Conservation (phyloP, 2,329 filamentous ascomycete genomes). For the Calonectria naviculata region DNA sequence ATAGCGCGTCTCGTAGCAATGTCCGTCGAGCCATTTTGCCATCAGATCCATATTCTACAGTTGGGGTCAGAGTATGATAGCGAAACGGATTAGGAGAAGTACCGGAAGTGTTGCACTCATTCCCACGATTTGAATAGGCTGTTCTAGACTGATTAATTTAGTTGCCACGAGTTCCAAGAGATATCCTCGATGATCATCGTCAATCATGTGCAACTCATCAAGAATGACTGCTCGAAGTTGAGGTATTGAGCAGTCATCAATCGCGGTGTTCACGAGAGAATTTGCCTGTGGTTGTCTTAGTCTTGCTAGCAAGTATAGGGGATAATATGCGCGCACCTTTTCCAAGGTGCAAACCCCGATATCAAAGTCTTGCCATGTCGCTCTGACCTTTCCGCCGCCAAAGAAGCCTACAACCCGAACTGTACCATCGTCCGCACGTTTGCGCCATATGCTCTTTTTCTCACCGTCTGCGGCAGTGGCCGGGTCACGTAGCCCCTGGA, state of each 20-base stretch:
- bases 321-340: conserved; percentile 59
- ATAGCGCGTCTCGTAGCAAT: conserved; percentile 79
- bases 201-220: conserved; percentile 86
- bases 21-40: conserved; percentile 76
- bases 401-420: conserved; percentile 79
- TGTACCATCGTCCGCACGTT: conserved; percentile 65
- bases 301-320: not conserved
- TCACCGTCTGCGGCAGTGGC: conserved; percentile 47
- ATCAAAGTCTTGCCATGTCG: conserved; percentile 79
- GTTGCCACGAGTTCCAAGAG: conserved; percentile 79
- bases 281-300: conserved; percentile 67
- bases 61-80: conserved; percentile 8
- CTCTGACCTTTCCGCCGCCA: conserved; percentile 75
- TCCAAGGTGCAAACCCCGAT: conserved; percentile 84
- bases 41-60: conserved; percentile 75
- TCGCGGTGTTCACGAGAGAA: conserved; percentile 76
- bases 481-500: conserved; percentile 65
- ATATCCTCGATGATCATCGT: conserved; percentile 81
- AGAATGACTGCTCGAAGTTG: conserved; percentile 75
- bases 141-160: conserved; percentile 76
- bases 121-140: conserved; percentile 76
- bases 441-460: conserved; percentile 60
- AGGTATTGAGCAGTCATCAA: conserved; percentile 76
- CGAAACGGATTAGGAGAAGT: conserved; percentile 53
- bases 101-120: conserved; percentile 85